phyloP scores from a whole-genome alignment of 176 grass and related monocot genomes.

The Lolium rigidum region DNA sequence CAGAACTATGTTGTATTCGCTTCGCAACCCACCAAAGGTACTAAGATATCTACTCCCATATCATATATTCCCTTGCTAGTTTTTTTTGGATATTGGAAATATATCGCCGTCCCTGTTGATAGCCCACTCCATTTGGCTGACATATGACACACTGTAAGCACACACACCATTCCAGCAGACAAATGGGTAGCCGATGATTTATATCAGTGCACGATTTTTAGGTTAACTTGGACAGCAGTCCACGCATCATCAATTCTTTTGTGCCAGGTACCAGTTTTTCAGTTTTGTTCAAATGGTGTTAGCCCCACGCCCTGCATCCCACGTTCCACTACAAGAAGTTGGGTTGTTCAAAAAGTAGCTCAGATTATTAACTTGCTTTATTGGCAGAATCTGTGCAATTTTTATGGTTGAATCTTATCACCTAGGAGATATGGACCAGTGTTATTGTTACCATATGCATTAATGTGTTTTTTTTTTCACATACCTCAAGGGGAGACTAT shows the following conservation, averaged over 20 bases:
- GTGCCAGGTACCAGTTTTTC: background rate
- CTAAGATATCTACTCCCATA: background rate
- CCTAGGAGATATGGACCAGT: background rate
- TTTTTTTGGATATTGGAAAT: constrained; percentile 33
- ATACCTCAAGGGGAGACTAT: background rate
- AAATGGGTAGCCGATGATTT: background rate
- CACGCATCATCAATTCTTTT: background rate
- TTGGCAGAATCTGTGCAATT: background rate
- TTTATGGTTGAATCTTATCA: background rate
- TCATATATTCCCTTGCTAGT: constrained; percentile 20
- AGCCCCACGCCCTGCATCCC: background rate
- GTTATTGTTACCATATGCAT: background rate
- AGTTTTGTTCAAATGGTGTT: background rate
- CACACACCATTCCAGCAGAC: background rate
- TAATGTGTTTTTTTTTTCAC: background rate
- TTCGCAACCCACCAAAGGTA: constrained; percentile 79
- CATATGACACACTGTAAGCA: background rate
- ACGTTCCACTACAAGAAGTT: background rate
- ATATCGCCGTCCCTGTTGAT: background rate
- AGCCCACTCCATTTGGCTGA: background rate
- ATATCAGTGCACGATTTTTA: background rate
- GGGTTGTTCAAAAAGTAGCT: background rate
- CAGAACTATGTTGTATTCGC: constrained; percentile 73
- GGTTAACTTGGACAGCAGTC: background rate
- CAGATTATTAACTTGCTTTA: constrained; percentile 9